Percentiles rank a stretch among this genome's conserved stretches.
These are phyloP conservation scores for Xylariaceae sp. DNA, from an alignment of 2,329 filamentous ascomycete species.

Conservation along the genomic window DNA sequence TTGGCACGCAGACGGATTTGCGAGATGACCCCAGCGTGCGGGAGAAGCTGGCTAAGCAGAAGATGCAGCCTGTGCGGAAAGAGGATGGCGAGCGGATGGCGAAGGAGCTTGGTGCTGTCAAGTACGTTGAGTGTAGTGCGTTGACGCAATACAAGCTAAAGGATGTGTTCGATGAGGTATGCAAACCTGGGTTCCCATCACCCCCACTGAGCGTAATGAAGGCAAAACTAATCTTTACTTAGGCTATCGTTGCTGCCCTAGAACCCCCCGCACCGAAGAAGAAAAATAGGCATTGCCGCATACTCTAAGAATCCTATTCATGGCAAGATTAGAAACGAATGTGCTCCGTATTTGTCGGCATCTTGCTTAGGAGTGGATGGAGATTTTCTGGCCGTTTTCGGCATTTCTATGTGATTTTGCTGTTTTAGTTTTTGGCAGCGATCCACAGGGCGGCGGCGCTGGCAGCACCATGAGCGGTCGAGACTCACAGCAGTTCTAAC, in stretches of 20 bases:
- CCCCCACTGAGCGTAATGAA: background rate
- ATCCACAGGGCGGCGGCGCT: conserved; percentile 35
- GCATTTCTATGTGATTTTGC: conserved; percentile 34
- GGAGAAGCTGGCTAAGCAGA: conserved; percentile 93
- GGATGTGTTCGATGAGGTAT: conserved; percentile 98
- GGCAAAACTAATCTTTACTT: conserved; percentile 32
- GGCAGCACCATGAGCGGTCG: conserved; percentile 35
- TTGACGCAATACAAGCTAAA: conserved; percentile 98
- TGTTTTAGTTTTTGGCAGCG: conserved; percentile 31
- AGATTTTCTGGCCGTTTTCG: conserved; percentile 23
- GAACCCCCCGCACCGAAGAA: conserved; percentile 88
- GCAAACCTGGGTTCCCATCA: conserved; percentile 35
- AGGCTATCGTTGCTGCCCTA: conserved; percentile 95
- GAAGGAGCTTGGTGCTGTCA: conserved; percentile 95
- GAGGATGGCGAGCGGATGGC: conserved; percentile 97
- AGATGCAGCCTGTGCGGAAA: conserved; percentile 90
- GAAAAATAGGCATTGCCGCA: conserved; percentile 71
- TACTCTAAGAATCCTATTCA: conserved; percentile 60
- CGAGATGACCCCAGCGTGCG: conserved; percentile 85
- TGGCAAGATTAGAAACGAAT: conserved; percentile 7
- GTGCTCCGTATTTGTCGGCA: conserved; percentile 9
- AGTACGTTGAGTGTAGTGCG: conserved; percentile 98
- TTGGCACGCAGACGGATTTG: conserved; percentile 96
- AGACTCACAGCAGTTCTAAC: conserved; percentile 33
- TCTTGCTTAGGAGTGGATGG: conserved; percentile 4